Evolutionary conservation across 768 basidiomycete genomes (phyloP).

Genomic region (Trametes elegans): DNA sequence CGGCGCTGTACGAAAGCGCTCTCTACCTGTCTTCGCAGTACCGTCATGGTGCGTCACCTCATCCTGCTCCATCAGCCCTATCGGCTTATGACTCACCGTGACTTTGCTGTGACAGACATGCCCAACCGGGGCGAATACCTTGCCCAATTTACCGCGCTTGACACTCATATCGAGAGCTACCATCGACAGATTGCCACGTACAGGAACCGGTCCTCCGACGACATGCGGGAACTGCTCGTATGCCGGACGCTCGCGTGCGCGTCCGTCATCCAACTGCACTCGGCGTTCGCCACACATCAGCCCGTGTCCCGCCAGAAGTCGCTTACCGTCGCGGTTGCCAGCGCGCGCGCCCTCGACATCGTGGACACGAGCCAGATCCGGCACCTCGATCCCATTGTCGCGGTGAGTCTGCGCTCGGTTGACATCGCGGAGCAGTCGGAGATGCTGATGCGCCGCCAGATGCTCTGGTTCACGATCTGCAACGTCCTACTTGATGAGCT

Average conservation of each 20-base stretch:
- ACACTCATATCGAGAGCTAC: slow-evolving; percentile 21
- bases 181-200: slow-evolving; percentile 7
- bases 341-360: slow-evolving; percentile 17
- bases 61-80: not conserved
- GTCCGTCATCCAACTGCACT: slow-evolving; percentile 28
- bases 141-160: slow-evolving; percentile 19
- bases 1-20: slow-evolving; percentile 22
- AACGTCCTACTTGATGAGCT: slow-evolving; percentile 25
- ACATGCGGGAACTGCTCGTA: slow-evolving; percentile 20
- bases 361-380: slow-evolving; percentile 12
- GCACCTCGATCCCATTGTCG: slow-evolving; percentile 27
- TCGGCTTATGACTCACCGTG: not conserved
- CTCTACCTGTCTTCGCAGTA: slow-evolving; percentile 18
- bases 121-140: slow-evolving; percentile 13
- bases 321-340: slow-evolving; percentile 21
- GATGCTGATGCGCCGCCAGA: slow-evolving; percentile 11
- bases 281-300: slow-evolving; percentile 15
- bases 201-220: slow-evolving; percentile 11
- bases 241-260: slow-evolving; percentile 23
- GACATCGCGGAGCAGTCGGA: not conserved
- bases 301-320: slow-evolving; percentile 21
- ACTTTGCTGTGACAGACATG: slow-evolving; percentile 1
- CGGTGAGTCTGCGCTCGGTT: slow-evolving; percentile 20
- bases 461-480: slow-evolving; percentile 22
- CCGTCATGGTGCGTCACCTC: slow-evolving; percentile 17